Evolutionary conservation across 352 stramenopile species (phyloP), one percentile per base, ranked within the genome.

Genomic region (Pythium aquatile): DNA sequence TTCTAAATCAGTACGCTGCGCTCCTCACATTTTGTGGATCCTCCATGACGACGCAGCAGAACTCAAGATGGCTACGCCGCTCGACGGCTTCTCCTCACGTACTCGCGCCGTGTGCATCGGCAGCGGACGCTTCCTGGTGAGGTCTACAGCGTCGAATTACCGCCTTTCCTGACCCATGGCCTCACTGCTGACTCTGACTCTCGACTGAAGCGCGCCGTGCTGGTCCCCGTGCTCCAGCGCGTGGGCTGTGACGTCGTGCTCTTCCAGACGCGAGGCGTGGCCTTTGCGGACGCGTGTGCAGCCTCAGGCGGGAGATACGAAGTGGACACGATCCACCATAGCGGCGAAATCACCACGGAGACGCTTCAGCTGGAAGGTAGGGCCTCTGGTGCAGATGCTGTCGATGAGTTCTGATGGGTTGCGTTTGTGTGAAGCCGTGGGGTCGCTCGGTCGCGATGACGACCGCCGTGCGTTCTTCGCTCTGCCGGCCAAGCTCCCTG

Each of bases 41-140:
- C 42, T 20, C 13, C 40, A 16, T 47, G 33, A 39, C 9, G 33
- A 39, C 33, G 33, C 33, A 39, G 20, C 20, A 24, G 20, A 24
- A 24, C 20, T 24, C 20, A 24, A 51, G 44, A 51, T 51, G 44
- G 44, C 44, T 29, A 51, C 44, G 44, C 44, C 44, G 44, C 44
- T 51, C 17, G 4, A n/a, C 20, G 5, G 7, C 20, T 29, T 51
- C 44, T 51, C 44, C 2, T 7, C 44, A 16, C n/a, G 6, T 5
- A 30, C 60, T 9, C 33, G 51, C 51, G 59, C 78, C 39, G 67
- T 93, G 26, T 90, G 80, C 75, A 79, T 93, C 49, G 84, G 84
- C 59, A 85, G 75, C 47, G 84, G 84, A 20, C 78, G 84, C 60
- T 93, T 93, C 68, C 55, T 91, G 63, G 81, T 90, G 55, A 66